A percentile compares a stretch with the other conserved stretches of the same genome.
Evolutionary conservation across 2,329 filamentous ascomycete genomes (phyloP).

Genomic region (Cadophora sp.): DNA sequence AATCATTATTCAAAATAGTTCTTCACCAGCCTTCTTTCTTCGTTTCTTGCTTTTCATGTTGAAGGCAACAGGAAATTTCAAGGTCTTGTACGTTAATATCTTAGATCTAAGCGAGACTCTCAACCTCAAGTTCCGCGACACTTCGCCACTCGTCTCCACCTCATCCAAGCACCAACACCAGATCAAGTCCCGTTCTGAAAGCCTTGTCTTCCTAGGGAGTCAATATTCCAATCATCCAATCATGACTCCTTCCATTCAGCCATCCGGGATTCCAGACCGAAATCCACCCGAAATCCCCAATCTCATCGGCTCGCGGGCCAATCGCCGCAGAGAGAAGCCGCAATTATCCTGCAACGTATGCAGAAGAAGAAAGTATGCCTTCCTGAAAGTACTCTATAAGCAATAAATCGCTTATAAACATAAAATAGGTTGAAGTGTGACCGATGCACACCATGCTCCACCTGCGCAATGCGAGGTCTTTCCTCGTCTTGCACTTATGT

Average conservation of each 20-base stretch:
- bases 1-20: neutral
- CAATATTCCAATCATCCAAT: neutral
- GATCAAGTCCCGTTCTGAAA: too few relatives aligned
- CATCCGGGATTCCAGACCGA: neutral
- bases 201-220: too few relatives aligned
- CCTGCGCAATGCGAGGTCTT: neutral
- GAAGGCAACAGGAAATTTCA: neutral
- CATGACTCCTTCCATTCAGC: neutral
- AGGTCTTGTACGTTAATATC: neutral
- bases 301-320: neutral
- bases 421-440: neutral
- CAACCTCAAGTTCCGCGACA: too few relatives aligned
- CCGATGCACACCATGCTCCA: neutral
- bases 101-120: neutral
- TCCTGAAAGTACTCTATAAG: neutral
- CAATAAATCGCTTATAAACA: neutral
- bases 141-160: neutral
- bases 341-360: neutral
- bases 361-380: neutral
- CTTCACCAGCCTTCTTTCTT: neutral
- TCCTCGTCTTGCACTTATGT: neutral
- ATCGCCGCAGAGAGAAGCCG: neutral
- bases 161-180: neutral
- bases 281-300: neutral
- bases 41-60: neutral